Percentiles rank a stretch among this genome's conserved stretches.
Evolutionary conservation across 163 green algal genomes (phyloP).

Genomic region (Scenedesmus sp.): DNA sequence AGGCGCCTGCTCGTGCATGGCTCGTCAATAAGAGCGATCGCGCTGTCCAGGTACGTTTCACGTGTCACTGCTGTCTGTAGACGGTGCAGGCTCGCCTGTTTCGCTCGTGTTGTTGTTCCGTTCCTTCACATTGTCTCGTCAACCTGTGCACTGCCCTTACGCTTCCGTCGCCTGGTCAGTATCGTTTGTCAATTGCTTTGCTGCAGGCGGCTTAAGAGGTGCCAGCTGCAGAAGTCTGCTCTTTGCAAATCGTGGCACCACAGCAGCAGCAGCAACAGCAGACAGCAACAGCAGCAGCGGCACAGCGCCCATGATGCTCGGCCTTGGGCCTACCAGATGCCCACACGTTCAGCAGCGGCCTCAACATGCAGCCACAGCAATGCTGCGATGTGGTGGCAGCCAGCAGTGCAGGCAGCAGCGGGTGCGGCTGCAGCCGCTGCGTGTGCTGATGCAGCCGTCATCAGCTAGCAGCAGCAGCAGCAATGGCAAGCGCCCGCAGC

Average conservation of each 20-base stretch:
- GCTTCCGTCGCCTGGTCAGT: background rate
- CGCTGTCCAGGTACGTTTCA: background rate
- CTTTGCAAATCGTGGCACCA: background rate
- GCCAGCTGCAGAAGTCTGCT: background rate
- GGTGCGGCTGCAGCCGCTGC: constrained; percentile 19
- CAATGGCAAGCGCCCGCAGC: background rate
- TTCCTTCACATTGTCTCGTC: background rate
- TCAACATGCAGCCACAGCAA: background rate
- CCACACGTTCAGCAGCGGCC: constrained; percentile 6
- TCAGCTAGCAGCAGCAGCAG: constrained; percentile 26
- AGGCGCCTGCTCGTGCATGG: background rate
- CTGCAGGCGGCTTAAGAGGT: background rate
- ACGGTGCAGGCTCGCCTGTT: background rate
- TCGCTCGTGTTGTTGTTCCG: background rate
- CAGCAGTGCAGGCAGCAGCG: constrained; percentile 1
- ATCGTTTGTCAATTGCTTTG: background rate
- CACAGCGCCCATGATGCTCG: background rate
- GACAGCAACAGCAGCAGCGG: background rate
- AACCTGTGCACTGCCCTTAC: background rate
- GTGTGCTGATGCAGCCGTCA: constrained; percentile 16
- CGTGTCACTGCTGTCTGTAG: background rate
- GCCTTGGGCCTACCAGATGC: background rate
- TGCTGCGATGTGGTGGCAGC: background rate
- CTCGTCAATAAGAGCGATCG: background rate
- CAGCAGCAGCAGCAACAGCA: background rate